Conservation (phyloP, 1,139 yeast genomes). For the Geotrichum reessii region DNA sequence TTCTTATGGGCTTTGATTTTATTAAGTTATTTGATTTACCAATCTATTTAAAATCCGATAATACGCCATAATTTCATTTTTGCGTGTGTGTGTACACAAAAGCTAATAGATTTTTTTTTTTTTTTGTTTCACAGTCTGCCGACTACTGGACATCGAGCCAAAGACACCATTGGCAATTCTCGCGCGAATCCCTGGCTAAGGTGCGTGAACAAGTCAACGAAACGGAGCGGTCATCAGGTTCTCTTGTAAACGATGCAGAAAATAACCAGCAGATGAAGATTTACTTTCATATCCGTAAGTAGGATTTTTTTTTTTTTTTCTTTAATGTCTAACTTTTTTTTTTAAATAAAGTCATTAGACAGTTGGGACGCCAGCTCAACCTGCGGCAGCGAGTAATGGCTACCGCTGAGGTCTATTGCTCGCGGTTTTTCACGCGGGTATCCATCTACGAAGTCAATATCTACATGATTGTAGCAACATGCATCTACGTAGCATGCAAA, state of each 20-base stretch:
- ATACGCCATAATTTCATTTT: too few relatives aligned
- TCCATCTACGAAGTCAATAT: constrained; percentile 76
- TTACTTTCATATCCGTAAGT: constrained; percentile 36
- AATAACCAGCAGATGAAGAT: constrained; percentile 40
- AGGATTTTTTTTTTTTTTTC: constrained; percentile 36
- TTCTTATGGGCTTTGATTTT: too few relatives aligned
- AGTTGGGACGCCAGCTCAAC: constrained; percentile 70
- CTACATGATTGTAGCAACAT: constrained; percentile 74
- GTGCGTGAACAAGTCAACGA: constrained; percentile 37
- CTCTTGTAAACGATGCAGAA: constrained; percentile 28
- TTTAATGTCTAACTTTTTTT: constrained; percentile 22
- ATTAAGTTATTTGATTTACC: too few relatives aligned
- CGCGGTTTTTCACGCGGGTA: constrained; percentile 67
- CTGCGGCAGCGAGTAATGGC: constrained; percentile 80
- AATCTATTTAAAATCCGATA: too few relatives aligned
- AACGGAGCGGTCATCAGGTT: constrained; percentile 28
- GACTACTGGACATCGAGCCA: constrained; percentile 68
- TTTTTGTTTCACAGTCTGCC: constrained; percentile 39
- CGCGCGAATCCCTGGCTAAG: constrained; percentile 43
- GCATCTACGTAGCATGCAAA: constrained; percentile 85
- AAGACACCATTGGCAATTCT: constrained; percentile 55
- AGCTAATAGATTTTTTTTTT: neutral
- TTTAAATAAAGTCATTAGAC: constrained; percentile 46
- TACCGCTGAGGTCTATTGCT: constrained; percentile 79
- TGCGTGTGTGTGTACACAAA: too few relatives aligned